A percentile compares a stretch with the other conserved stretches of the same genome.
Evolutionary conservation across 495 filamentous ascomycete genomes (phyloP).

Genomic region (Hypoxylon crocopeplum): DNA sequence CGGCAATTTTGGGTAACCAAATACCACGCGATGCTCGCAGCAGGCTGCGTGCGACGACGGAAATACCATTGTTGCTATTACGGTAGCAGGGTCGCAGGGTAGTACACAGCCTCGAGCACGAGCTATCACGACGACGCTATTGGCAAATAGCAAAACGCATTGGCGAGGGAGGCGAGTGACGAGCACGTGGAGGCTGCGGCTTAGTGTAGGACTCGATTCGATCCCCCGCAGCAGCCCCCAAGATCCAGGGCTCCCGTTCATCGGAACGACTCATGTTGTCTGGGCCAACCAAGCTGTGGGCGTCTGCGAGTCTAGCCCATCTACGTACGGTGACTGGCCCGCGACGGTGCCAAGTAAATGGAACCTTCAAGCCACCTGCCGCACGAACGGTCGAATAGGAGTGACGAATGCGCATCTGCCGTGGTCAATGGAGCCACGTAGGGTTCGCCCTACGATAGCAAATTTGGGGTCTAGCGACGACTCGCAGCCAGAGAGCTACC

Average conservation of each 20-base stretch:
- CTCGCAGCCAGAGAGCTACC: neutral
- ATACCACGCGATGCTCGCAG: neutral
- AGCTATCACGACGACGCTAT: neutral
- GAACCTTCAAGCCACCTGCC: slow-evolving; percentile 3
- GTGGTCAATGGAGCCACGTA: slow-evolving; percentile 36
- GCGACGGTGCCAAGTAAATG: slow-evolving; percentile 11
- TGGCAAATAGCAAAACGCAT: slow-evolving; percentile 2
- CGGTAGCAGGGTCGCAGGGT: neutral
- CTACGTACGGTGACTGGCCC: slow-evolving; percentile 12
- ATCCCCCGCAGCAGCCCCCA: slow-evolving; percentile 25
- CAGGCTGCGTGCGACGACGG: slow-evolving; percentile 10
- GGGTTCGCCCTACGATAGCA: neutral
- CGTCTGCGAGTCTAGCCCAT: neutral
- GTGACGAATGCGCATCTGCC: neutral
- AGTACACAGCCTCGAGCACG: slow-evolving; percentile 6
- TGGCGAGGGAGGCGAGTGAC: slow-evolving; percentile 2
- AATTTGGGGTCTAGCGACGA: slow-evolving; percentile 12
- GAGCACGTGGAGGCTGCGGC: slow-evolving; percentile 30
- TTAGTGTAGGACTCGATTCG: slow-evolving; percentile 23
- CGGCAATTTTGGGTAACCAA: slow-evolving; percentile 5
- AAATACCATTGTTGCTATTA: slow-evolving; percentile 11
- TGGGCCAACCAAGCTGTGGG: neutral
- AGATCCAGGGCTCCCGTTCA: slow-evolving; percentile 9
- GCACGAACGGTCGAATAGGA: slow-evolving; percentile 18
- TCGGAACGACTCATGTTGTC: neutral